Evolutionary conservation across 2,329 filamentous ascomycete species (phyloP).

Genomic region (Hyphodiscus sp.): DNA sequence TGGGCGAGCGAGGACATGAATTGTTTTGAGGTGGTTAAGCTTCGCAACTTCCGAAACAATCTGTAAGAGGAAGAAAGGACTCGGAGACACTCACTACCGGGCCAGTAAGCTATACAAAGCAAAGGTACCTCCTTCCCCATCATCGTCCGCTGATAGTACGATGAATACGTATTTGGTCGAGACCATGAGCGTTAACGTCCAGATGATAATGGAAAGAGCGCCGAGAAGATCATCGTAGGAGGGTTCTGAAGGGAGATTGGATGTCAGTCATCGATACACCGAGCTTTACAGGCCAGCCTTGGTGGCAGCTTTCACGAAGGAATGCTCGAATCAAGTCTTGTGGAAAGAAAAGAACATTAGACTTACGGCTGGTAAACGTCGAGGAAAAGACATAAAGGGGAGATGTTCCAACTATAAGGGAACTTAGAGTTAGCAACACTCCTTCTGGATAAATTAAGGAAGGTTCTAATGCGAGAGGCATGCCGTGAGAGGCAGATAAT

Average conservation of each 20-base stretch:
- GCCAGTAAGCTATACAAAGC: conserved; percentile 59
- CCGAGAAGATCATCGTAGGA: conserved; percentile 54
- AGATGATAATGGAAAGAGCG: conserved; percentile 61
- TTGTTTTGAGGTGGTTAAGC: too few species aligned
- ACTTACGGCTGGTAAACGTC: conserved; percentile 45
- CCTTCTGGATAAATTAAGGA: neutral
- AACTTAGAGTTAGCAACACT: neutral
- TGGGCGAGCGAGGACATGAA: too few species aligned
- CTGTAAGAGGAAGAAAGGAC: too few species aligned
- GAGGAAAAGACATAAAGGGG: conserved; percentile 67
- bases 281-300: too few species aligned
- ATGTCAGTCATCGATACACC: neutral
- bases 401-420: conserved; percentile 32
- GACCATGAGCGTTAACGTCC: conserved; percentile 63
- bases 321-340: neutral
- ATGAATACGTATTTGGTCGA: conserved; percentile 64
- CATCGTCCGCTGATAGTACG: conserved; percentile 60
- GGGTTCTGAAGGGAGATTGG: conserved; percentile 32
- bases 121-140: conserved; percentile 66
- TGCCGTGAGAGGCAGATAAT: too few species aligned
- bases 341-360: neutral
- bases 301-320: too few species aligned
- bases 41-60: too few species aligned
- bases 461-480: conserved; percentile 39
- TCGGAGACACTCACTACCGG: conserved; percentile 34